Evolutionary conservation across 1,284 basidiomycete species (phyloP), one percentile per base, ranked within the genome.

Genomic region (Tilletia setariae): DNA sequence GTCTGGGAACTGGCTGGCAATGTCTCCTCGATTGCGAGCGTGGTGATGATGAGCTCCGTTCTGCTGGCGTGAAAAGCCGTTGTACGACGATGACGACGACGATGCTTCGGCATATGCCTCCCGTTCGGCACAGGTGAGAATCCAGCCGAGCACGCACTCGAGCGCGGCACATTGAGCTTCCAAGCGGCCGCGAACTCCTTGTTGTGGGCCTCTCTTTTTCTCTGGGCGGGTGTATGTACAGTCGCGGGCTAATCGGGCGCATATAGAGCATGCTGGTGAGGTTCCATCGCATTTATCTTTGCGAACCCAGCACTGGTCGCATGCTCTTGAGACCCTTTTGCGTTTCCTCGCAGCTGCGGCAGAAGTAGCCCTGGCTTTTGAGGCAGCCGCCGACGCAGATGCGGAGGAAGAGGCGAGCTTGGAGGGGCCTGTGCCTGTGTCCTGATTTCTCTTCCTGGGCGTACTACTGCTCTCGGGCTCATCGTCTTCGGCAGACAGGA

Each of bases 161-260:
- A 61, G 32, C 6, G 30, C 56, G 7, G 56, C 56, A 61, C 56
- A 61, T 21, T 61, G 56, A 3, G 56, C 68, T 56, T 70, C 66
- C 7, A 70, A 35, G 21, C 66, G 40, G 23, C 67, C 66, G 28
- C 68, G 30, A 8, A 70, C 68, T 28, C 68, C 68, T 40, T 70
- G 68, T 25, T 35, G 68, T 32, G 59, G 68, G 2, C 68, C 68
- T 15, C 68, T 49, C 43, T 69, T 69, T 49, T 65, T 53, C 47
- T 69, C 68, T 3, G 68, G 68, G 19, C 68, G 64, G 43, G 67
- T 53, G 49, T 69, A 69, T 30, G 68, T 69, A 42, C 68, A 69
- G 6, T 23, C 28, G 23, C 68, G 63, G 42, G 35, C 49, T 2
- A 67, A 6, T 25, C 44, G 40, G 25, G 35, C 49, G 53, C 68